A percentile compares a stretch with the other conserved stretches of the same genome.
Evolutionary conservation across 1,284 basidiomycete genomes (phyloP).

Genomic region (Pterulicium gracile): DNA sequence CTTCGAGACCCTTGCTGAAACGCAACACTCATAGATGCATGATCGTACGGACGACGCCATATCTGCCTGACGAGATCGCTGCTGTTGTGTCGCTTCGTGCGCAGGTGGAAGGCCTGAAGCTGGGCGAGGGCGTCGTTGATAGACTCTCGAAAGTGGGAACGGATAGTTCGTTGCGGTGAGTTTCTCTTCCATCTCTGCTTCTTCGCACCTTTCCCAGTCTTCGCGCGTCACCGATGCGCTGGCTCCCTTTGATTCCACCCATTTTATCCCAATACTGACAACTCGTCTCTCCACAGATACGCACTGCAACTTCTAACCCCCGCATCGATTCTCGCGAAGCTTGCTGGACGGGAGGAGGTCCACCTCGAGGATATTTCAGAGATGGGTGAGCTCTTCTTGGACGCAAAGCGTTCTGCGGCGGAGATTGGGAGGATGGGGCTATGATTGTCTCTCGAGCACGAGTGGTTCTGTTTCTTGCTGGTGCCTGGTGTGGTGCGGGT

Average conservation of each 20-base stretch:
- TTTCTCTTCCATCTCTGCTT: conserved; percentile 8
- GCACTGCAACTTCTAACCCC: conserved; percentile 89
- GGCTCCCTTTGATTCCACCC: conserved; percentile 4
- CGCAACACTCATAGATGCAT: conserved; percentile 53
- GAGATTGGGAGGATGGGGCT: background rate
- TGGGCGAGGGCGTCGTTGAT: conserved; percentile 73
- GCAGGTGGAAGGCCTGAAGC: conserved; percentile 76
- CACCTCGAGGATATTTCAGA: conserved; percentile 82
- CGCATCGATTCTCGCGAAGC: conserved; percentile 77
- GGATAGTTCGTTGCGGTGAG: conserved; percentile 73
- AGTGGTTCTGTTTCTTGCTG: too few species aligned
- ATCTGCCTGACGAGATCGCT: conserved; percentile 78
- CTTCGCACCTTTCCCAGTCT: conserved; percentile 1
- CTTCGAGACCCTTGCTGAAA: conserved; percentile 5
- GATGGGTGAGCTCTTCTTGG: conserved; percentile 86
- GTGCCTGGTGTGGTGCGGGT: too few species aligned
- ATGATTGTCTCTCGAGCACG: background rate
- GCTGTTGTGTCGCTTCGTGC: conserved; percentile 83
- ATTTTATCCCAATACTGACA: conserved; percentile 2
- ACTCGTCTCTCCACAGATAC: conserved; percentile 42
- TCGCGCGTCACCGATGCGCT: conserved; percentile 54
- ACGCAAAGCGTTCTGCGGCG: background rate
- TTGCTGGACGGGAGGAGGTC: conserved; percentile 75
- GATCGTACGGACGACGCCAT: conserved; percentile 89
- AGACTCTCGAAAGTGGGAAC: conserved; percentile 79